Percentiles rank a stretch among this genome's conserved stretches.
phyloP scores from a whole-genome alignment of 1,139 yeast genomes.

The Nadsonia commutata region DNA sequence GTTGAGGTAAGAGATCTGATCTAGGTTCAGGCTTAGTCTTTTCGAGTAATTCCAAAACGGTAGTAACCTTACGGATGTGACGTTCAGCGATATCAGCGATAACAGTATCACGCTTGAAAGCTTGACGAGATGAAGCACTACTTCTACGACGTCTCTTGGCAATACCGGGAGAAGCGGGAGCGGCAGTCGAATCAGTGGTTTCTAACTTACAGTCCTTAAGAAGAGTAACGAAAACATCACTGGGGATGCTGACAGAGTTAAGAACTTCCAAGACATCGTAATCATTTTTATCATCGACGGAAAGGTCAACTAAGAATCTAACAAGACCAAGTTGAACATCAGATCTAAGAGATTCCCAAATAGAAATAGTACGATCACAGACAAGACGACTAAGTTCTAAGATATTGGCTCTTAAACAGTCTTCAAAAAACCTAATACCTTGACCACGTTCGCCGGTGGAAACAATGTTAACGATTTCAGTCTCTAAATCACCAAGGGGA shows the following conservation, averaged over 20 bases:
- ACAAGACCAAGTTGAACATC: slow-evolving; percentile 47
- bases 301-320: slow-evolving; percentile 42
- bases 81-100: slow-evolving; percentile 59
- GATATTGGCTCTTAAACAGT: slow-evolving; percentile 30
- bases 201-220: slow-evolving; percentile 35
- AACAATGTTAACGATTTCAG: slow-evolving; percentile 39
- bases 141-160: slow-evolving; percentile 55
- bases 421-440: slow-evolving; percentile 49
- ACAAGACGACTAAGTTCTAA: slow-evolving; percentile 39
- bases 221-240: slow-evolving; percentile 33
- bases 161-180: slow-evolving; percentile 30
- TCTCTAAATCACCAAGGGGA: slow-evolving; percentile 39
- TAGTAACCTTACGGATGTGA: slow-evolving; percentile 65
- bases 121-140: slow-evolving; percentile 52
- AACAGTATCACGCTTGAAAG: slow-evolving; percentile 26
- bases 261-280: slow-evolving; percentile 47
- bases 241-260: slow-evolving; percentile 32
- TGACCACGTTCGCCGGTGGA: slow-evolving; percentile 39
- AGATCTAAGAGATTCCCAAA: slow-evolving; percentile 41
- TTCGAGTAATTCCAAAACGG: slow-evolving; percentile 69
- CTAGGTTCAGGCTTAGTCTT: slow-evolving; percentile 30
- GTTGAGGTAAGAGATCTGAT: slow-evolving; percentile 32
- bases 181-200: slow-evolving; percentile 34
- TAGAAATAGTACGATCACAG: slow-evolving; percentile 34
- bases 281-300: slow-evolving; percentile 30